phyloP scores from a whole-genome alignment of 2,329 filamentous ascomycete species.

The Fusarium dimerum region DNA sequence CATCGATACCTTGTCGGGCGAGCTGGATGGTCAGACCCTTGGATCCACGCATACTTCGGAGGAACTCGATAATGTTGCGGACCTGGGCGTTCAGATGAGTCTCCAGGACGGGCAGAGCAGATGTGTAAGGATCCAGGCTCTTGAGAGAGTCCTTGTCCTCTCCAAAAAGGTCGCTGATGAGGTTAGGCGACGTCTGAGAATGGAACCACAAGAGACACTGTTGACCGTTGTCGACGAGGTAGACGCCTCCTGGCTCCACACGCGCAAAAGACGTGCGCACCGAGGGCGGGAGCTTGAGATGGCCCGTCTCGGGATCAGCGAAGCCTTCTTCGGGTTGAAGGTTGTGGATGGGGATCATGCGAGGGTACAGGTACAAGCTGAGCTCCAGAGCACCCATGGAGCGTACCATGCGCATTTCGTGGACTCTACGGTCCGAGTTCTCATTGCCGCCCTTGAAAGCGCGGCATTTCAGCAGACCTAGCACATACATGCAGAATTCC shows the following conservation, averaged over 20 bases:
- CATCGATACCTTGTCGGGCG: constrained; percentile 88
- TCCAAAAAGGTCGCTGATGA: constrained; percentile 89
- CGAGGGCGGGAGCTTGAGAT: constrained; percentile 79
- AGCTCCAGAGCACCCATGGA: constrained; percentile 85
- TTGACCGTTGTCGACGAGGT: constrained; percentile 94
- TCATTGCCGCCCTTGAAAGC: constrained; percentile 94
- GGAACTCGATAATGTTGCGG: constrained; percentile 87
- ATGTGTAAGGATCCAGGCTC: constrained; percentile 77
- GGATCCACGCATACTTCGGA: constrained; percentile 76
- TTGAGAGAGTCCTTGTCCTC: constrained; percentile 69
- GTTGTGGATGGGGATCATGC: constrained; percentile 90
- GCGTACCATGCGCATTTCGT: constrained; percentile 88
- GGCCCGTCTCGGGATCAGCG: constrained; percentile 80
- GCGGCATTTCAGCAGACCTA: constrained; percentile 84
- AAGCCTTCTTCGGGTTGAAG: constrained; percentile 87
- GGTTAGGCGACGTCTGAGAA: constrained; percentile 85
- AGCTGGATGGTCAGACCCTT: constrained; percentile 90
- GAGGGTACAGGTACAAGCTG: constrained; percentile 90
- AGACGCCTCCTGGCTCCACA: constrained; percentile 90
- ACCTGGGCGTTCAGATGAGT: constrained; percentile 95
- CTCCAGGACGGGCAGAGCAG: constrained; percentile 78
- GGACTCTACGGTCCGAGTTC: constrained; percentile 83
- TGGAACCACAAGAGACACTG: constrained; percentile 92
- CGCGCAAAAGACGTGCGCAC: constrained; percentile 83
- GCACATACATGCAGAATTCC: constrained; percentile 95